Base-by-base conservation (phyloP, 2,329 filamentous ascomycete genomes). In the Alternaria longipes region DNA sequence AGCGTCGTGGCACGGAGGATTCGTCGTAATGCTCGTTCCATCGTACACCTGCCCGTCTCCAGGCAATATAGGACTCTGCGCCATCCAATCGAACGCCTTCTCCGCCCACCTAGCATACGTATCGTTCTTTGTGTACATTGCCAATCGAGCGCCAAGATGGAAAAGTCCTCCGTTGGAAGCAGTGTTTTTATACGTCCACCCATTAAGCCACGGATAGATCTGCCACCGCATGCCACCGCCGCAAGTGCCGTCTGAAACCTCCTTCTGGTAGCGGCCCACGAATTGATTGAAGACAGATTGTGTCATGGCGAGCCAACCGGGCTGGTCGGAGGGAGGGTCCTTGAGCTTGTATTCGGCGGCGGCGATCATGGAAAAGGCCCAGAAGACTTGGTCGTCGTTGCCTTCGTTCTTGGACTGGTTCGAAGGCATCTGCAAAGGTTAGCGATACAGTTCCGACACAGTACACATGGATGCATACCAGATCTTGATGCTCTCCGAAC, bases 351-450 rank as follows among this genome's bases (percentile, higher is more conserved):
- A 74, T 66, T 88, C 86, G 11, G 85, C 85, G 3, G 86, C 86
- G 1, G 83, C 81, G 80, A 88, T 84, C 41, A 84, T 85, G 26
- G 83, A 81, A 60, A 86, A 84, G 2, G 79, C 86, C 86, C 85
- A 88, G 69, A 87, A 87, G 8, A 79, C 81, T 70, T 87, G 85
- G 59, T 87, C 86, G 54, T 87, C 85, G 62, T 87, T 87, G 49
- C 85, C 85, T 65, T 76, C 70, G 59, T 77, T 76, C 66, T 76
- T 78, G n/a, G 73, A 74, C 57, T 77, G 75, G 20, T 77, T 77
- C 12, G 65, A 55, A 7, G 76, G 76, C 71, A 76, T 77, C 74
- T 75, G 38, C 3, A 8, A 16, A 20, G 2, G 24, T 68, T 53
- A 67, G 59, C 46, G 52, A 26, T 11, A 12, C 16, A 2, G 1